Percentiles rank a stretch among this genome's conserved stretches.
These are phyloP conservation scores for Diplodia mutila DNA, from an alignment of 2,329 filamentous ascomycete genomes.

Conservation along the genomic window DNA sequence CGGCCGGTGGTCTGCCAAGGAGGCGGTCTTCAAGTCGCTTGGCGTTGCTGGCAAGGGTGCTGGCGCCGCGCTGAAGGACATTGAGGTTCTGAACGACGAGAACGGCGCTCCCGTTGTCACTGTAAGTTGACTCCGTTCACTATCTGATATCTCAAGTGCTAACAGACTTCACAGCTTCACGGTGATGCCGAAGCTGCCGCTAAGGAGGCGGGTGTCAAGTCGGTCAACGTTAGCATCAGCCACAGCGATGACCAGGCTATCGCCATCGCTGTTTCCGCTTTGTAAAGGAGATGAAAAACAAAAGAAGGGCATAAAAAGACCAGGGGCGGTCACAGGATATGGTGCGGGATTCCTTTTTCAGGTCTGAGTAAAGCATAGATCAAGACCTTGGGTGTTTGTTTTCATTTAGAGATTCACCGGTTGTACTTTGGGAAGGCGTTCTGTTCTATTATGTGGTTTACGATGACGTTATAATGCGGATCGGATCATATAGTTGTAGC, in stretches of 20 bases:
- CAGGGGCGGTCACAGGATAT: neutral
- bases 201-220: slow-evolving; percentile 83
- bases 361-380: slow-evolving; percentile 18
- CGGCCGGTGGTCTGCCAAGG: slow-evolving; percentile 95
- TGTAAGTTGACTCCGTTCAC: slow-evolving; percentile 61
- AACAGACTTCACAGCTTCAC: slow-evolving; percentile 65
- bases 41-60: slow-evolving; percentile 85
- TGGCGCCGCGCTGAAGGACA: slow-evolving; percentile 88
- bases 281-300: slow-evolving; percentile 53
- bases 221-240: slow-evolving; percentile 90
- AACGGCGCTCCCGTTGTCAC: slow-evolving; percentile 81
- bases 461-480: slow-evolving; percentile 17
- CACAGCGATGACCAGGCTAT: slow-evolving; percentile 94
- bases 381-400: neutral
- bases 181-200: slow-evolving; percentile 83
- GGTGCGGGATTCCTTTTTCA: neutral
- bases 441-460: neutral
- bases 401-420: slow-evolving; percentile 18
- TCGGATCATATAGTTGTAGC: neutral
- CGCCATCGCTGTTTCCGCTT: slow-evolving; percentile 84
- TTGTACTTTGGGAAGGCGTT: slow-evolving; percentile 13
- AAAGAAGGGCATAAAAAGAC: slow-evolving; percentile 16
- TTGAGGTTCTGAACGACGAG: slow-evolving; percentile 84
- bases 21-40: slow-evolving; percentile 97
- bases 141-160: slow-evolving; percentile 14